Evolutionary conservation across 805 yeast genomes (phyloP).

Genomic region (Saccharomyces eubayanus): DNA sequence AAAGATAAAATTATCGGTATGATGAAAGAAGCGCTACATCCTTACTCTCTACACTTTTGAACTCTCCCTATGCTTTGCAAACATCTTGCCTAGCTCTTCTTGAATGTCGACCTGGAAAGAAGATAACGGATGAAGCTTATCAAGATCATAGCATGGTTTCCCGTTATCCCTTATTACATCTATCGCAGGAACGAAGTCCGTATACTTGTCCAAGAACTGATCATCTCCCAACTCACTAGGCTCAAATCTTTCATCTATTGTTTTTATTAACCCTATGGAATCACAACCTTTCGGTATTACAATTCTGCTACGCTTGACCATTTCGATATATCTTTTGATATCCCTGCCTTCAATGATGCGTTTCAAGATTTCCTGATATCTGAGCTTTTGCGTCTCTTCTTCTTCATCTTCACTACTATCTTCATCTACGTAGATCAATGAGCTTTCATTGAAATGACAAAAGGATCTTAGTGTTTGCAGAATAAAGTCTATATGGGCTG

Average conservation of each 20-base stretch:
- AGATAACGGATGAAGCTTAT: slow-evolving; percentile 11
- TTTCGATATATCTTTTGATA: slow-evolving; percentile 6
- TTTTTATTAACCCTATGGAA: slow-evolving; percentile 41
- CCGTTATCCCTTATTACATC: neutral
- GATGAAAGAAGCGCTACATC: neutral
- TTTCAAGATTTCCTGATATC: neutral
- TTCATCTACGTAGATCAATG: slow-evolving; percentile 9
- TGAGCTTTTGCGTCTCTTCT: neutral
- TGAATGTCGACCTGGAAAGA: slow-evolving; percentile 8
- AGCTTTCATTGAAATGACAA: slow-evolving; percentile 9
- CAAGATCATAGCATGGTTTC: slow-evolving; percentile 24
- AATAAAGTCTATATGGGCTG: slow-evolving; percentile 18
- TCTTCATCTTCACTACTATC: neutral
- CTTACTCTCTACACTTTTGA: neutral
- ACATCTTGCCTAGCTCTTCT: slow-evolving; percentile 2
- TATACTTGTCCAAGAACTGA: neutral
- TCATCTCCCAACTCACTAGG: slow-evolving; percentile 13
- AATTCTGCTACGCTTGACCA: slow-evolving; percentile 18
- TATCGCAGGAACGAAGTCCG: neutral
- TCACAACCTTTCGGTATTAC: slow-evolving; percentile 46
- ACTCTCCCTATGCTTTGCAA: neutral
- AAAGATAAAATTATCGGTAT: neutral
- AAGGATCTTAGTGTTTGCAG: slow-evolving; percentile 21
- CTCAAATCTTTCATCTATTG: slow-evolving; percentile 31
- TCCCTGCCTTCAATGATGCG: slow-evolving; percentile 1